Evolutionary conservation across 306 rosid genomes (phyloP).

Genomic region (Malus sylvestris): DNA sequence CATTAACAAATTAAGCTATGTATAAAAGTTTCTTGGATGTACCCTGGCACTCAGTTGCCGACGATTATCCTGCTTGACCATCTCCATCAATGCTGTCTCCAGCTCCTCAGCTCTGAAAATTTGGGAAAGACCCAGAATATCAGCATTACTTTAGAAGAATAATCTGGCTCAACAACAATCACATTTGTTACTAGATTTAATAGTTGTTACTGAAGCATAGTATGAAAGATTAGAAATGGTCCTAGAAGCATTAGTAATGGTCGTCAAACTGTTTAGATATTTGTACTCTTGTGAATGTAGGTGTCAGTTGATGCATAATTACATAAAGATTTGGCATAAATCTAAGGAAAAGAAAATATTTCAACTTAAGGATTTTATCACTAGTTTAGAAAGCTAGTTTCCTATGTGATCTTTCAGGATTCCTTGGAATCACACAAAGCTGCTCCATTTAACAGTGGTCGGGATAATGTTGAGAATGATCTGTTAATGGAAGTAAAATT

Average conservation of each 20-base stretch:
- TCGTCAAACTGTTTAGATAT: neutral
- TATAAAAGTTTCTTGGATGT: slow-evolving; percentile 10
- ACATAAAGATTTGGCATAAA: neutral
- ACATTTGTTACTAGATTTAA: neutral
- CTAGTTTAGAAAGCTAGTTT: neutral
- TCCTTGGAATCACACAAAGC: neutral
- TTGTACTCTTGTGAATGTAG: neutral
- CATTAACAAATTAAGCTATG: neutral
- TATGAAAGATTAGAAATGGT: neutral
- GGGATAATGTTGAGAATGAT: neutral
- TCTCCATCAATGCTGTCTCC: slow-evolving; percentile 98
- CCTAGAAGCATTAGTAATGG: neutral
- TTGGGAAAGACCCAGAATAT: slow-evolving; percentile 9
- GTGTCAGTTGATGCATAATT: neutral
- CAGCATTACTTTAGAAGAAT: slow-evolving; percentile 11
- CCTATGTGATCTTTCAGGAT: neutral
- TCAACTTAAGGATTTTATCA: neutral
- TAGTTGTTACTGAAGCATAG: neutral
- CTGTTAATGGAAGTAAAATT: no score
- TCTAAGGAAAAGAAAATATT: neutral
- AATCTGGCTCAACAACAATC: neutral
- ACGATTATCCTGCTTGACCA: slow-evolving; percentile 92
- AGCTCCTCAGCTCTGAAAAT: slow-evolving; percentile 85
- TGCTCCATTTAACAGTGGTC: neutral
- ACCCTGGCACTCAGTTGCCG: slow-evolving; percentile 95